Evolutionary conservation across 163 green algal genomes (phyloP).

Genomic region (Picocystis sp.): DNA sequence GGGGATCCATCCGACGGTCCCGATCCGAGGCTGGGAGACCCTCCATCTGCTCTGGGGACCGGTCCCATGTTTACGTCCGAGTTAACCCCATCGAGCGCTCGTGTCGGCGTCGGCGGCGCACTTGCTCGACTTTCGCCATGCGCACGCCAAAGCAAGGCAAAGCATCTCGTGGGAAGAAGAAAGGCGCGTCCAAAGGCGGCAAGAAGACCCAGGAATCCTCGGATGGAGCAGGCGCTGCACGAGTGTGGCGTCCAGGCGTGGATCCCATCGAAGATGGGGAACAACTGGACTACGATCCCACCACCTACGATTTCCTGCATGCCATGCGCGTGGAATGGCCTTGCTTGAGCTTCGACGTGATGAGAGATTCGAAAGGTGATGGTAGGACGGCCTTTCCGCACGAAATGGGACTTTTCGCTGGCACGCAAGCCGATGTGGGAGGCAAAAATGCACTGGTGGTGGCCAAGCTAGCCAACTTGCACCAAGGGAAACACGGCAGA

Average conservation of each 20-base stretch:
- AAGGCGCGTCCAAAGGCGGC: no score
- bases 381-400: slow-evolving; percentile 69
- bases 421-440: slow-evolving; percentile 50
- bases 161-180: no score
- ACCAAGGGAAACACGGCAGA: slow-evolving; percentile 31
- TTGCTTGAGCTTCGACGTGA: slow-evolving; percentile 78
- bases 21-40: no score
- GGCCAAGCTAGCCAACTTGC: slow-evolving; percentile 53
- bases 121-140: no score
- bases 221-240: no score
- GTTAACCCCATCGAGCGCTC: no score
- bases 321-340: slow-evolving; percentile 69
- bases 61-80: no score
- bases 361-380: slow-evolving; percentile 61
- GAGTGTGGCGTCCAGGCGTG: slow-evolving; percentile 42
- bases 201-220: no score
- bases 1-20: no score
- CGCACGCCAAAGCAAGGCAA: no score
- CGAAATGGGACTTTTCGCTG: slow-evolving; percentile 59
- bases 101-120: no score
- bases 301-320: slow-evolving; percentile 88
- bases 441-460: slow-evolving; percentile 64
- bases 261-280: slow-evolving; percentile 70
- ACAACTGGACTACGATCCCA: slow-evolving; percentile 85
- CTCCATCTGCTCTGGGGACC: no score